Evolutionary conservation across 768 basidiomycete genomes (phyloP).

Genomic region (Agaricus subrufescens): DNA sequence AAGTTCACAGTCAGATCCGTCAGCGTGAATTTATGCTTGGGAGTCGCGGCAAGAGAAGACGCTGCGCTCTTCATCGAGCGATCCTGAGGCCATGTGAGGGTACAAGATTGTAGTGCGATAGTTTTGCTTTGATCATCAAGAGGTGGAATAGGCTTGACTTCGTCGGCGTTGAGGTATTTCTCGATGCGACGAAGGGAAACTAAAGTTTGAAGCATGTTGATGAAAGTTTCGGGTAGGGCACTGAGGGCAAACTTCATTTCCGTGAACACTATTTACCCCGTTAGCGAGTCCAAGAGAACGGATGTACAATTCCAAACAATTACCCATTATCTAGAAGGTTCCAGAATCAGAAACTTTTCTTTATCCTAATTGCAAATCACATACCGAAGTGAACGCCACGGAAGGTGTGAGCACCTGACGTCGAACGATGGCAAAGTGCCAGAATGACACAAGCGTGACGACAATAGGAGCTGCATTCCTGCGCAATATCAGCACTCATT

Average conservation of each 20-base stretch:
- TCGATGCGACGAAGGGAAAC: conserved; percentile 90
- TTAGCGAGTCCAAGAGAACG: background rate
- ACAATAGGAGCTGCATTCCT: conserved; percentile 64
- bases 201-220: conserved; percentile 81
- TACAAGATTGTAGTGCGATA: conserved; percentile 79
- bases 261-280: conserved; percentile 56
- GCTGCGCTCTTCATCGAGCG: conserved; percentile 41
- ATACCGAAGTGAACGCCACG: conserved; percentile 73
- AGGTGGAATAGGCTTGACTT: conserved; percentile 62
- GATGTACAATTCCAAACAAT: background rate
- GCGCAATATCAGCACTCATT: background rate
- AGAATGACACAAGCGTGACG: conserved; percentile 59
- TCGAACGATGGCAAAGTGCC: conserved; percentile 72
- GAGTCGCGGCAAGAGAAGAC: conserved; percentile 63
- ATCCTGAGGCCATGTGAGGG: conserved; percentile 88
- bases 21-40: conserved; percentile 73
- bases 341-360: background rate
- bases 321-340: conserved; percentile 10
- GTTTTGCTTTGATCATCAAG: conserved; percentile 50
- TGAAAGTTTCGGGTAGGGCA: conserved; percentile 86
- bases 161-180: conserved; percentile 75
- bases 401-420: conserved; percentile 71
- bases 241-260: conserved; percentile 88
- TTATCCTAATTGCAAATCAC: conserved; percentile 11
- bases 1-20: conserved; percentile 76